Conservation (phyloP, 2,329 filamentous ascomycete species). For the Fusarium metavorans region DNA sequence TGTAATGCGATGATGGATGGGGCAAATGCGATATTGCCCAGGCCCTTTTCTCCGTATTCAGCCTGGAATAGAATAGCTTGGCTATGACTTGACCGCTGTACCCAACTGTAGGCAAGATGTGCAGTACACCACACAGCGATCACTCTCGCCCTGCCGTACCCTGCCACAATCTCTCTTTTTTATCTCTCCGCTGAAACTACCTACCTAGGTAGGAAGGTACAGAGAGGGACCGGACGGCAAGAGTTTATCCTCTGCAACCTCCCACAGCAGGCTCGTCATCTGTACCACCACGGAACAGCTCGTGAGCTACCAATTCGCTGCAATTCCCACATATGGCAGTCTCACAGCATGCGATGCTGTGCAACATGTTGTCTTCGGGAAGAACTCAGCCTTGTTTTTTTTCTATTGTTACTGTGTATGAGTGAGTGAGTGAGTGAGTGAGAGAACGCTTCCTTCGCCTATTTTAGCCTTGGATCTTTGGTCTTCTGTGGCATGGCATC, state of each 20-base stretch:
- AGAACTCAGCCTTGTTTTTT: conserved; percentile 33
- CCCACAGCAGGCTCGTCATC: conserved; percentile 27
- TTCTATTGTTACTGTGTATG: not conserved
- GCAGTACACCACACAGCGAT: not conserved
- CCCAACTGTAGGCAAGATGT: not conserved
- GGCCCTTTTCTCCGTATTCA: conserved; percentile 2
- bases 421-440: not conserved
- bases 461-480: conserved; percentile 1
- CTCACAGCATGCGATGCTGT: conserved; percentile 14
- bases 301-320: conserved; percentile 38
- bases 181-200: conserved; percentile 22
- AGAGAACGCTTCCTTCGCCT: conserved; percentile 9
- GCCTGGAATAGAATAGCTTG: not conserved
- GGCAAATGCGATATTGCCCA: not conserved
- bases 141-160: not conserved
- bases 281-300: conserved; percentile 22
- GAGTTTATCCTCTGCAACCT: conserved; percentile 22
- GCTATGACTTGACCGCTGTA: not conserved
- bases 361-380: conserved; percentile 6
- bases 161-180: conserved; percentile 12
- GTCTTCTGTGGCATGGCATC: conserved; percentile 7
- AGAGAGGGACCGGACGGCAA: not conserved
- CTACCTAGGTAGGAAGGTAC: conserved; percentile 34
- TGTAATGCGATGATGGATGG: not conserved
- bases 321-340: conserved; percentile 41